Evolutionary conservation across 2,329 filamentous ascomycete species (phyloP).

Genomic region (Keithomyces neogunnii): DNA sequence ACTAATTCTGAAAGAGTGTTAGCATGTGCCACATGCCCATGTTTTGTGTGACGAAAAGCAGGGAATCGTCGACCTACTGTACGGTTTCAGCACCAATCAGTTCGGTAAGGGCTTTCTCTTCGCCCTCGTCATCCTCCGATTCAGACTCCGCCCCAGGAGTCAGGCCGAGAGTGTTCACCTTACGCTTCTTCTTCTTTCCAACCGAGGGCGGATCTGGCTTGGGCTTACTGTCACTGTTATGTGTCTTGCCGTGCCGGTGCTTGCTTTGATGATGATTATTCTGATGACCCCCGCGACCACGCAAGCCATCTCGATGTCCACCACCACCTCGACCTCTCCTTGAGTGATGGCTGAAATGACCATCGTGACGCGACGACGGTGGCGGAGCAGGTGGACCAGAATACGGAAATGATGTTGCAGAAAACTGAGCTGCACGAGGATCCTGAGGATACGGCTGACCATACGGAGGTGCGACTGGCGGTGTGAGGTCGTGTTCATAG

Average conservation of each 20-base stretch:
- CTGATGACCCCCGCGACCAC: slow-evolving; percentile 31
- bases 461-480: slow-evolving; percentile 27
- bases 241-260: slow-evolving; percentile 9
- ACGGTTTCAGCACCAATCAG: slow-evolving; percentile 47
- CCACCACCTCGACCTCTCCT: slow-evolving; percentile 26
- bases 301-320: slow-evolving; percentile 26
- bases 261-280: slow-evolving; percentile 24
- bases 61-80: slow-evolving; percentile 33
- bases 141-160: slow-evolving; percentile 58
- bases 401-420: slow-evolving; percentile 26
- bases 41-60: not conserved
- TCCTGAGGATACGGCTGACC: slow-evolving; percentile 31
- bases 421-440: slow-evolving; percentile 29
- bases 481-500: slow-evolving; percentile 23
- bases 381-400: slow-evolving; percentile 30
- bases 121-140: slow-evolving; percentile 58
- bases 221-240: slow-evolving; percentile 12
- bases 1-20: slow-evolving; percentile 36
- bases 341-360: slow-evolving; percentile 25
- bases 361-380: slow-evolving; percentile 23
- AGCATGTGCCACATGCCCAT: not conserved
- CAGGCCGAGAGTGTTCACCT: slow-evolving; percentile 63
- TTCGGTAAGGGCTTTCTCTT: slow-evolving; percentile 58
- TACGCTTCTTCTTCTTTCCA: slow-evolving; percentile 62
- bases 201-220: slow-evolving; percentile 35